Conservation (phyloP, 441 rosid genomes). For the Euphorbia corollata region DNA sequence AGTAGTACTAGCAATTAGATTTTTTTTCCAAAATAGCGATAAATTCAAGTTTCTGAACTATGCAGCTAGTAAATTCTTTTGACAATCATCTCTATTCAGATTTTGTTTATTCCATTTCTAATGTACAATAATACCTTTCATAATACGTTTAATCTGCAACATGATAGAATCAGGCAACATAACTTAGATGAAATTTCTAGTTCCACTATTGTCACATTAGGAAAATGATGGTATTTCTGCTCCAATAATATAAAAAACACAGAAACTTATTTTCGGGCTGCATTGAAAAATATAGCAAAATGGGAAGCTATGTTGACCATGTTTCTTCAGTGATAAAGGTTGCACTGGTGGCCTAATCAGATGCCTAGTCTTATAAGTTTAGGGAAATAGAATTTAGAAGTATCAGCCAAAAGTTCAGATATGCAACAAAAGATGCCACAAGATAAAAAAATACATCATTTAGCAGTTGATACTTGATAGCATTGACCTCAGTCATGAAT, state of each 20-base stretch:
- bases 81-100: conserved; percentile 4
- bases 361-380: neutral
- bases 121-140: neutral
- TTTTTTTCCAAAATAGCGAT: too few relatives aligned
- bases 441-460: too few relatives aligned
- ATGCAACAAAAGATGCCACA: neutral
- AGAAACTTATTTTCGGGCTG: neutral
- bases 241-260: neutral
- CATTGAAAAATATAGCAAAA: neutral
- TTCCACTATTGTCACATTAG: neutral
- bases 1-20: neutral
- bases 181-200: neutral
- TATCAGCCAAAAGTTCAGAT: neutral
- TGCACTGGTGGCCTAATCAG: neutral
- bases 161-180: neutral
- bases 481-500: too few relatives aligned
- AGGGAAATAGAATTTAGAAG: neutral
- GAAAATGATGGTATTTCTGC: neutral
- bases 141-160: neutral
- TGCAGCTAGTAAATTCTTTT: conserved; percentile 1
- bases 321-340: neutral
- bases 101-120: neutral
- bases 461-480: too few relatives aligned
- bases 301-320: neutral
- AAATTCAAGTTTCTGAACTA: neutral